phyloP scores from a whole-genome alignment of 441 rosid genomes.

The Adansonia grandidieri region DNA sequence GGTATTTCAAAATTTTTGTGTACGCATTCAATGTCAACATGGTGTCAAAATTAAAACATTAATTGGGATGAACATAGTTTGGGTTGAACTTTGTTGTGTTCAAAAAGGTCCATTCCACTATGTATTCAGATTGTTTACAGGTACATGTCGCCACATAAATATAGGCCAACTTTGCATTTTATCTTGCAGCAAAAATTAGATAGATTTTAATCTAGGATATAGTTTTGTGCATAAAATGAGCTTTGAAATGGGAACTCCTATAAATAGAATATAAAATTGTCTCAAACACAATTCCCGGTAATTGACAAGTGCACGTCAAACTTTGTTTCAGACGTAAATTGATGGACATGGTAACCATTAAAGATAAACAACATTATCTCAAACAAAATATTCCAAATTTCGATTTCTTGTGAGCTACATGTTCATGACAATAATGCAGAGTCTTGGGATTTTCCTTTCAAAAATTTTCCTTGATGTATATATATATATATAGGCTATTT shows the following conservation, averaged over 20 bases:
- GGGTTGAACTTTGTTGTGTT: neutral
- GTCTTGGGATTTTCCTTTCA: neutral
- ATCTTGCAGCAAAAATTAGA: no score
- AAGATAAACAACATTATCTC: no score
- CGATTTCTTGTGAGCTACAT: neutral
- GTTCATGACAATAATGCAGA: neutral
- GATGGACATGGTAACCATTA: neutral
- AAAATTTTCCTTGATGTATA: neutral
- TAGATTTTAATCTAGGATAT: no score
- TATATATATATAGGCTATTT: neutral
- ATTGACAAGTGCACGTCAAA: neutral
- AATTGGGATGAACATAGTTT: neutral
- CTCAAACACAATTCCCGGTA: neutral
- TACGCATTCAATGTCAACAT: neutral
- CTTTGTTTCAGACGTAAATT: neutral
- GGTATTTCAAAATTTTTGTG: no score
- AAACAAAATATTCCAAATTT: neutral
- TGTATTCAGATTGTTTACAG: neutral
- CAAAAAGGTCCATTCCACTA: neutral
- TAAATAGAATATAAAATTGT: no score
- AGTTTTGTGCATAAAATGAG: no score
- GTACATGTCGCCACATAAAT: no score
- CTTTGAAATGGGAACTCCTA: no score
- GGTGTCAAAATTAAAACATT: neutral
- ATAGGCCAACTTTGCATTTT: no score